Conservation (phyloP, 2,329 filamentous ascomycete species). For the Thelonectria blattea region DNA sequence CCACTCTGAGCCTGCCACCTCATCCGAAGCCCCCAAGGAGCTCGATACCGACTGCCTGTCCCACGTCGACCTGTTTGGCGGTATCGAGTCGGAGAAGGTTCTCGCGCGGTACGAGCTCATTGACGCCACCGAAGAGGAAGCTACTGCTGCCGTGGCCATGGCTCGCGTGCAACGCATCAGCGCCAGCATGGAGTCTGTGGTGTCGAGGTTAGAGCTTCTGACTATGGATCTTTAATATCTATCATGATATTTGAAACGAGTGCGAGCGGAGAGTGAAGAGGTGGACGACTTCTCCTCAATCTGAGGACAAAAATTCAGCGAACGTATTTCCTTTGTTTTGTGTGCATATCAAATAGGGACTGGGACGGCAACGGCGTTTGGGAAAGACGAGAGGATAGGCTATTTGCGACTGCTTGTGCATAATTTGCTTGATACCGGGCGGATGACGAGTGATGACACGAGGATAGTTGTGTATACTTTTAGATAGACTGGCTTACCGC, state of each 20-base stretch:
- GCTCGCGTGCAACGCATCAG: conserved; percentile 58
- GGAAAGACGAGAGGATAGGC: conserved; percentile 29
- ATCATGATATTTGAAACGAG: not conserved
- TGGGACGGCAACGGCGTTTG: conserved; percentile 33
- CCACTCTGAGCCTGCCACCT: conserved; percentile 49
- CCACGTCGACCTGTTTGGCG: conserved; percentile 54
- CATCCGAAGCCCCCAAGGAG: conserved; percentile 42
- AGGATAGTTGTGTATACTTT: conserved; percentile 37
- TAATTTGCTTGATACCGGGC: conserved; percentile 33
- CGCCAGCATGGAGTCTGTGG: conserved; percentile 43
- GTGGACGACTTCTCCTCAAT: conserved; percentile 14
- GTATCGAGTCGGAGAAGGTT: conserved; percentile 68
- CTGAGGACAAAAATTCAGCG: conserved; percentile 33
- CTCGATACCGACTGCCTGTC: conserved; percentile 51
- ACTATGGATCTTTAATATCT: conserved; percentile 42
- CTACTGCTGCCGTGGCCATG: conserved; percentile 51
- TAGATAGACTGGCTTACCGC: conserved; percentile 39
- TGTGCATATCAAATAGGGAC: conserved; percentile 30
- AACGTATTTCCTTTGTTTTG: conserved; percentile 32
- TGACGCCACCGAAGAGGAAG: conserved; percentile 59
- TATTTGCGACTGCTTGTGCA: conserved; percentile 28
- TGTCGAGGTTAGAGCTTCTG: conserved; percentile 47
- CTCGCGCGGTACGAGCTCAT: conserved; percentile 69
- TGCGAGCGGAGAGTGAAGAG: not conserved
- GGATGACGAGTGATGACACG: conserved; percentile 38